Evolutionary conservation across 345 rosid species (phyloP).

Genomic region (Citrus sinensis): DVS_A1.0 CM039161.1:21791501-21792000

Average conservation of each 20-base stretch:
- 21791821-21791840: conserved; percentile 80
- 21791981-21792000: no score
- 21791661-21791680: neutral
- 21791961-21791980: no score
- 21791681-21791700: neutral
- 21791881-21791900: neutral
- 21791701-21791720: conserved; percentile 58
- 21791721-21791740: conserved; percentile 86
- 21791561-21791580: neutral
- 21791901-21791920: neutral
- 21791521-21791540: neutral
- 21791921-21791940: no score
- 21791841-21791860: conserved; percentile 87
- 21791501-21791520: conserved; percentile 52
- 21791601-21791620: neutral
- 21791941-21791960: no score
- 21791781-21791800: conserved; percentile 94
- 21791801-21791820: conserved; percentile 85
- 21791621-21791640: neutral
- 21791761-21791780: conserved; percentile 70
- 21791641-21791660: neutral
- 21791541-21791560: neutral
- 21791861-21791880: neutral
- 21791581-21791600: neutral
- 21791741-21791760: conserved; percentile 79